These are phyloP conservation scores for Coemansia sp. DNA, from an alignment of 192 early-diverging fungal species.

Conservation along the genomic window DNA sequence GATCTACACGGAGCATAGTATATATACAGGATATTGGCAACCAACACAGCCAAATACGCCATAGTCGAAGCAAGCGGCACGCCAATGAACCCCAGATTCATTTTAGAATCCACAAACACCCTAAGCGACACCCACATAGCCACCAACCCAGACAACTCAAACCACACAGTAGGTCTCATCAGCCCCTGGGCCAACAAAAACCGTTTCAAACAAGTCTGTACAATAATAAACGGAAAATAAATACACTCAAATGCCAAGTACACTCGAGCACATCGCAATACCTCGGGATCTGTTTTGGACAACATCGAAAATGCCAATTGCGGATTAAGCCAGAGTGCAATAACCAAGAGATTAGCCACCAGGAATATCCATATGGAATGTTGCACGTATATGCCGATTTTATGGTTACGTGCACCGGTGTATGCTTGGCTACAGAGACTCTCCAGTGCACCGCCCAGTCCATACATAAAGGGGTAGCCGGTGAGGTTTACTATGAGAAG, in stretches of 20 bases:
- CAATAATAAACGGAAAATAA: constrained; percentile 73
- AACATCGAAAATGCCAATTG: constrained; percentile 58
- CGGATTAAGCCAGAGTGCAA: constrained; percentile 38
- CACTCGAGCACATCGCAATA: constrained; percentile 62
- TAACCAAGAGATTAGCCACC: constrained; percentile 26
- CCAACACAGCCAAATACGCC: constrained; percentile 57
- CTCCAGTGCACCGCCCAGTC: constrained; percentile 70
- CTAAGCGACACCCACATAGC: constrained; percentile 75
- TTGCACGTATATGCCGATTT: constrained; percentile 70
- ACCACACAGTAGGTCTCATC: constrained; percentile 78
- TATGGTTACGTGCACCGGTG: constrained; percentile 55
- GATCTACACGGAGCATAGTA: constrained; percentile 13
- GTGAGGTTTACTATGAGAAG: constrained; percentile 73
- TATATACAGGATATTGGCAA: constrained; percentile 60
- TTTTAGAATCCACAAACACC: constrained; percentile 59
- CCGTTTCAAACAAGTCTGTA: constrained; percentile 78
- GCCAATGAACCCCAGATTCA: constrained; percentile 63
- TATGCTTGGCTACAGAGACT: constrained; percentile 74
- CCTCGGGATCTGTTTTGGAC: constrained; percentile 68
- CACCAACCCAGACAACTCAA: constrained; percentile 66
- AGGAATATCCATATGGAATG: constrained; percentile 74
- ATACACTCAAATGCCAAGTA: constrained; percentile 66
- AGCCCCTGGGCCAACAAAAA: constrained; percentile 87
- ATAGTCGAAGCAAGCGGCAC: constrained; percentile 66
- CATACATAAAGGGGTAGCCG: constrained; percentile 70